Percentiles rank a stretch among this genome's conserved stretches.
phyloP scores from a whole-genome alignment of 2,329 filamentous ascomycete species.

The Cordyceps pruinosa region DNA sequence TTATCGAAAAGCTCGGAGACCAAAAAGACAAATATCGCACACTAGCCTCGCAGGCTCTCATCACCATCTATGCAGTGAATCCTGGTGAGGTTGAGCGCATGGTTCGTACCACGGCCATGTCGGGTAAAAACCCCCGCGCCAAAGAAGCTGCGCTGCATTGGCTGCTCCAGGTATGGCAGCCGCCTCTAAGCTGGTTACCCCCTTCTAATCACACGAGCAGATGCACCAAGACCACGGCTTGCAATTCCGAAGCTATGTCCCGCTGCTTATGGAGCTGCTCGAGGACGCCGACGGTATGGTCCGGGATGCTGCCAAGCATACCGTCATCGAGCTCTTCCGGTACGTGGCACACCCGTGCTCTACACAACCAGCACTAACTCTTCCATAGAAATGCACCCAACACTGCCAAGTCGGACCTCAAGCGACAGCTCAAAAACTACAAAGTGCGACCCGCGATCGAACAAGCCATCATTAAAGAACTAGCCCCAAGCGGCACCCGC shows the following conservation, averaged over 20 bases:
- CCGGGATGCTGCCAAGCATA: conserved; percentile 73
- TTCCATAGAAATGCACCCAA: conserved; percentile 62
- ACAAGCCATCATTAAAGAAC: conserved; percentile 68
- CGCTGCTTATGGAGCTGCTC: conserved; percentile 73
- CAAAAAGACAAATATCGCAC: conserved; percentile 76
- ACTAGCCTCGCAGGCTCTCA: conserved; percentile 67
- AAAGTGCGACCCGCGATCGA: conserved; percentile 84
- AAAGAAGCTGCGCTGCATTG: conserved; percentile 83
- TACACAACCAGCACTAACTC: conserved; percentile 9
- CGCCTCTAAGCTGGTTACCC: not conserved
- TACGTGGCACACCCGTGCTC: conserved; percentile 29
- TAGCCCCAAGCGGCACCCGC: conserved; percentile 47
- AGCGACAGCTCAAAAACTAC: conserved; percentile 75
- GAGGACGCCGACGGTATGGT: conserved; percentile 88
- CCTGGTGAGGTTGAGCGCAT: conserved; percentile 70
- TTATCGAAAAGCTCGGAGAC: conserved; percentile 82
- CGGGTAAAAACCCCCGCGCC: conserved; percentile 72
- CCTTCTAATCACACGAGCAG: conserved; percentile 29
- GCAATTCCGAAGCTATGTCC: conserved; percentile 77
- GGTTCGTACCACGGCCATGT: conserved; percentile 71
- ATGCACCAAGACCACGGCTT: conserved; percentile 77
- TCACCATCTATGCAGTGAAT: conserved; percentile 66
- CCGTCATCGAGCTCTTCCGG: conserved; percentile 82
- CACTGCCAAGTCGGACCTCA: conserved; percentile 79
- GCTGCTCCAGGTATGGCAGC: conserved; percentile 60